A percentile compares a stretch with the other conserved stretches of the same genome.
These are phyloP conservation scores for Massarina eburnea DNA, from an alignment of 2,329 filamentous ascomycete genomes.

Conservation along the genomic window DNA sequence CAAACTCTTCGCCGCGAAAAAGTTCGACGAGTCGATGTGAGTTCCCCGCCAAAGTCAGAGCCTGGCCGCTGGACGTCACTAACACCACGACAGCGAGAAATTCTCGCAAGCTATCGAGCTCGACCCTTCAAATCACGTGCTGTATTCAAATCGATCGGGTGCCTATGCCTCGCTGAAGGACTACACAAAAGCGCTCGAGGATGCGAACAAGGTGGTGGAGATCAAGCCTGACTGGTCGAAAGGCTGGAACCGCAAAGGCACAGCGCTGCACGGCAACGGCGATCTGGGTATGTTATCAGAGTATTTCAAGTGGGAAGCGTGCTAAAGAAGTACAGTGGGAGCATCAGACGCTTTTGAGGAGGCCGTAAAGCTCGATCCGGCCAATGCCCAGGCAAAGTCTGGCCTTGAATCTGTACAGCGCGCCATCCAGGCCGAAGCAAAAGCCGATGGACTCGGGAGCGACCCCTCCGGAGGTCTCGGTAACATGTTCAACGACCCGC, in stretches of 20 bases:
- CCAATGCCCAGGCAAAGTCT: conserved; percentile 89
- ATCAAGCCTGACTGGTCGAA: conserved; percentile 98
- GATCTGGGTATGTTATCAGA: conserved; percentile 64
- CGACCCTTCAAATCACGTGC: conserved; percentile 88
- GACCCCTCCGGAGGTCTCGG: conserved; percentile 78
- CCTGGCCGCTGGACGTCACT: conserved; percentile 5
- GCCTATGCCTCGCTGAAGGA: conserved; percentile 86
- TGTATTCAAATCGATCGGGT: conserved; percentile 95
- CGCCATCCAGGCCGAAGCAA: conserved; percentile 78
- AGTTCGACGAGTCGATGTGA: conserved; percentile 94
- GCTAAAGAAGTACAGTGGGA: conserved; percentile 54
- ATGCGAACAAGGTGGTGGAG: conserved; percentile 91
- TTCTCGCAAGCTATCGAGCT: conserved; percentile 91
- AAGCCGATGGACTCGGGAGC: conserved; percentile 60
- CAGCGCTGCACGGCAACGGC: conserved; percentile 83
- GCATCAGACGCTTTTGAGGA: conserved; percentile 90
- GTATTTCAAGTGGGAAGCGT: background rate
- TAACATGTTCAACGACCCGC: conserved; percentile 91
- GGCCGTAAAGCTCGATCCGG: conserved; percentile 88
- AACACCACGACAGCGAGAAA: conserved; percentile 66
- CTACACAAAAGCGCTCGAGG: conserved; percentile 79
- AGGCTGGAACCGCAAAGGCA: conserved; percentile 91
- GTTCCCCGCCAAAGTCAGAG: conserved; percentile 45
- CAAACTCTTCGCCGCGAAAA: conserved; percentile 96
- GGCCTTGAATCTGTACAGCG: conserved; percentile 83